Evolutionary conservation across 768 basidiomycete genomes (phyloP), one percentile per base, ranked within the genome.

Genomic region (Phylloporus rhodoxanthus): DNA sequence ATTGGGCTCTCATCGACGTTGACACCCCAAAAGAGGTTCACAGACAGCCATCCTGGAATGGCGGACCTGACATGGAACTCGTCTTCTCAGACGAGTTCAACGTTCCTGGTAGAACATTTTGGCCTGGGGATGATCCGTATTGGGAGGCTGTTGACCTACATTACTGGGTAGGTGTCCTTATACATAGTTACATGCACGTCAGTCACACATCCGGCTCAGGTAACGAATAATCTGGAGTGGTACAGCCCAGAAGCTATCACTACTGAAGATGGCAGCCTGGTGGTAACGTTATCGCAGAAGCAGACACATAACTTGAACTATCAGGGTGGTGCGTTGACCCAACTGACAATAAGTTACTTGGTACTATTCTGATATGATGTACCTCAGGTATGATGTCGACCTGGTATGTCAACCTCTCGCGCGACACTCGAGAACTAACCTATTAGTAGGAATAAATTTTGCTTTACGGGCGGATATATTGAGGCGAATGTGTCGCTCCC

Each of bases 51-150:
- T 81, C 83, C 5, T 74, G 80, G 58, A 70, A 72, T 30, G 84
- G 89, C 55, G 82, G 85, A 4, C 67, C 71, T 40, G 80, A 76
- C 28, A 61, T 63, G 62, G 56, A 67, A 39, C 72, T 91, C 21
- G 84, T 88, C 9, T 91, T 87, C 63, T 84, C 81, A 4, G 89
- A 91, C 66, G 89, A 91, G 62, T 91, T 91, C 63, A 83, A 91
- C 61, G 71, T 70, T 21, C 81, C 84, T 19, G 86, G 87, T 4
- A 73, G 89, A 53, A 76, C 83, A 5, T 91, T 91, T 60, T 90
- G 86, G 69, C 79, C 83, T 36, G 86, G 86, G 5, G 87, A 91
- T 55, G 89, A 91, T 64, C 89, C 89, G 3, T 91, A 85, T 58
- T 87, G 86, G 85, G 84, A 88, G 61, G 85, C 74, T 0, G 70